Conservation (phyloP, 306 rosid genomes). For the Trifolium subterraneum region DNA sequence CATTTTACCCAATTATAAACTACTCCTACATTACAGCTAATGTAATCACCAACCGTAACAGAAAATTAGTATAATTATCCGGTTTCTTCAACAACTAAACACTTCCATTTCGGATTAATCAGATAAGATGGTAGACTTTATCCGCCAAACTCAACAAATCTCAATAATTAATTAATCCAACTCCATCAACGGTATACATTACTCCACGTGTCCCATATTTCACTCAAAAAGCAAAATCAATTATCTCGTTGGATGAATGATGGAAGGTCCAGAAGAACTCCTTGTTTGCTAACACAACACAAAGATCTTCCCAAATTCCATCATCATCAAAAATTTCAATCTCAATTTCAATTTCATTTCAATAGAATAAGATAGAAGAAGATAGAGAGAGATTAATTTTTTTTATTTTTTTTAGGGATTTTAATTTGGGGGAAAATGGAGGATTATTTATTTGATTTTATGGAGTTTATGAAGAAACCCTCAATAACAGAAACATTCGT, state of each 20-base stretch:
- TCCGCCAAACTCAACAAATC: conserved; percentile 39
- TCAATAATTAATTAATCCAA: not conserved
- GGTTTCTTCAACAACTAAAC: not conserved
- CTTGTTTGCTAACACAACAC: conserved; percentile 15
- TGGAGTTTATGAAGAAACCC: conserved; percentile 79
- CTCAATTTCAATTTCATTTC: not conserved
- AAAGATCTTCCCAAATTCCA: conserved; percentile 10
- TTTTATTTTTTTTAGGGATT: not conserved
- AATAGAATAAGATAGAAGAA: not conserved
- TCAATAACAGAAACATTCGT: conserved; percentile 87
- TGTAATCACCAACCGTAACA: not conserved
- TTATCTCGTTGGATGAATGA: conserved; percentile 31
- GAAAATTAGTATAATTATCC: not conserved
- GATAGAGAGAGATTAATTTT: conserved; percentile 10
- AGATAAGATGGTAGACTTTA: conserved; percentile 24
- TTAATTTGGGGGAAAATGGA: conserved; percentile 49
- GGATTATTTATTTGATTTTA: conserved; percentile 71
- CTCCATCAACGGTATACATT: conserved; percentile 40
- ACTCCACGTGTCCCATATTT: conserved; percentile 42
- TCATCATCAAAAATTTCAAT: not conserved
- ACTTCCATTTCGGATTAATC: not conserved
- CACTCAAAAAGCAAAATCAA: not conserved
- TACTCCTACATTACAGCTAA: conserved; percentile 11
- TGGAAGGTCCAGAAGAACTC: conserved; percentile 35
- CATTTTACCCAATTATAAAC: too few species aligned